Conservation (phyloP, 2,329 filamentous ascomycete genomes). For the Trichoderma arundinaceum region DNA sequence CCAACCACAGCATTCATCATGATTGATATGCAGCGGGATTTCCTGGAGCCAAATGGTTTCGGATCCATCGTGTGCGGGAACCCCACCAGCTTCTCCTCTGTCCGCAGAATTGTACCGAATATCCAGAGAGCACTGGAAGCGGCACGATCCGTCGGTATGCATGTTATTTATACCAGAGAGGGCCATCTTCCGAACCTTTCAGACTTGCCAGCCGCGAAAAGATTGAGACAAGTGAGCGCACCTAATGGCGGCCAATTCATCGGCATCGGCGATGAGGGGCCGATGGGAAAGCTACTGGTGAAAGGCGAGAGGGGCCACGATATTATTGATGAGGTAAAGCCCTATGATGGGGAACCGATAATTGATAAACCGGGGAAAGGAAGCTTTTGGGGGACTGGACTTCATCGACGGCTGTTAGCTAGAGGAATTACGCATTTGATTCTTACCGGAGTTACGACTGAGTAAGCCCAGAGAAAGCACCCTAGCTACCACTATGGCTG, state of each 20-base stretch:
- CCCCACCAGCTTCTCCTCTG: neutral
- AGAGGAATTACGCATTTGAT: conserved; percentile 20
- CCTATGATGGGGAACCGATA: neutral
- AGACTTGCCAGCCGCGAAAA: neutral
- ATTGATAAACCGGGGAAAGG: conserved; percentile 19
- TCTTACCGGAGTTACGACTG: neutral
- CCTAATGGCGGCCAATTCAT: neutral
- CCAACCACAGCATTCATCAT: conserved; percentile 9
- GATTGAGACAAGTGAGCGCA: neutral
- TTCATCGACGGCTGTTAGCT: conserved; percentile 14
- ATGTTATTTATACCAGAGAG: conserved; percentile 17
- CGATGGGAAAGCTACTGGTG: conserved; percentile 1
- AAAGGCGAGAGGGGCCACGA: conserved; percentile 12
- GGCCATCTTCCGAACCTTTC: conserved; percentile 7
- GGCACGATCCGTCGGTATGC: conserved; percentile 1
- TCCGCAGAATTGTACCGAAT: conserved; percentile 5
- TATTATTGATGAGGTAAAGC: conserved; percentile 19
- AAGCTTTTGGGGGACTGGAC: conserved; percentile 15
- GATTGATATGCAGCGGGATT: conserved; percentile 19
- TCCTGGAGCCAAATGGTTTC: conserved; percentile 12
- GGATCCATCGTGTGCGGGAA: neutral
- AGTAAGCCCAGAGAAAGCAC: neutral
- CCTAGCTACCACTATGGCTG: neutral
- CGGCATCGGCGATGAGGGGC: conserved; percentile 10
- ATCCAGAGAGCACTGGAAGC: neutral